Percentiles rank a stretch among this genome's conserved stretches.
phyloP scores from a whole-genome alignment of 73 alveolate genomes.

The Effrenium voratum region DNA sequence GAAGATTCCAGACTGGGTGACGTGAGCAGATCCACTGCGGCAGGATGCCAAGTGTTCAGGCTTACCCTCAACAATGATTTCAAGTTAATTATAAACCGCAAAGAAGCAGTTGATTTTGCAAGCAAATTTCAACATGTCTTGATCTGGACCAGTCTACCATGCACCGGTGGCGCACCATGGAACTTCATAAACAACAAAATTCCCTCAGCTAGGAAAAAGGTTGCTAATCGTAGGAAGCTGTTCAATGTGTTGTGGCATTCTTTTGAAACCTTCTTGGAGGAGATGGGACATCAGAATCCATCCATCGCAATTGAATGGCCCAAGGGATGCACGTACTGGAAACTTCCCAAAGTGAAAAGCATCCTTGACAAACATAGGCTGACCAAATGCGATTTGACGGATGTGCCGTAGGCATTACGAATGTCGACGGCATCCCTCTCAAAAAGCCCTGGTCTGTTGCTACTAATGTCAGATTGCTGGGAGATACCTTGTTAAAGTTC shows the following conservation, averaged over 20 bases:
- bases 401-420: not conserved
- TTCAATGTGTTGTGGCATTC: not conserved
- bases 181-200: not conserved
- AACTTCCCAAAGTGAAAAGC: not conserved
- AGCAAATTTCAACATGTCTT: not conserved
- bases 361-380: not conserved
- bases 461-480: not conserved
- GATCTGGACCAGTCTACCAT: conserved; percentile 31
- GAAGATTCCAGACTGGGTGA: not conserved
- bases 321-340: conserved; percentile 5
- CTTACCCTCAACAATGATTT: not conserved
- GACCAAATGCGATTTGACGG: not conserved
- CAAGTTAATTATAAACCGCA: no score
- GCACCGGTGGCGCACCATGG: conserved; percentile 5
- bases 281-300: not conserved
- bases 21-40: no score
- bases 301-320: conserved; percentile 12
- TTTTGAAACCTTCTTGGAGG: not conserved
- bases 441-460: conserved; percentile 17
- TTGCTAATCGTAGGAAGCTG: not conserved
- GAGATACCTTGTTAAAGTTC: not conserved
- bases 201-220: not conserved
- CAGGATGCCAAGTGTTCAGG: not conserved
- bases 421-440: not conserved
- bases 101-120: not conserved